A percentile compares a stretch with the other conserved stretches of the same genome.
Conservation (phyloP, 768 basidiomycete genomes). For the Termitomyces sp. region DNA sequence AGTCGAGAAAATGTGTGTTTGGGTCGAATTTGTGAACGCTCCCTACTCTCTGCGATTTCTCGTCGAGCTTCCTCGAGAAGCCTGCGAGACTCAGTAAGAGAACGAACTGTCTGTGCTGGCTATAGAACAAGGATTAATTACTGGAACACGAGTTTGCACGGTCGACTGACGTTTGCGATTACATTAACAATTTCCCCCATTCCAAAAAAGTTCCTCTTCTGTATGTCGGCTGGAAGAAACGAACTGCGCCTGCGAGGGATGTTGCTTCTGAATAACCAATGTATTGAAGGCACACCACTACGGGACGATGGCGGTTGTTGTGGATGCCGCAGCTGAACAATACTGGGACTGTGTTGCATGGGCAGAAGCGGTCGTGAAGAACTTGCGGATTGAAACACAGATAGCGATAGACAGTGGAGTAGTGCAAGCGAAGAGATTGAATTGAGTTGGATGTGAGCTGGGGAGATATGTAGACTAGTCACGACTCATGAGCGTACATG, state of each 20-base stretch:
- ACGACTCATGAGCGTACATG: slow-evolving; percentile 17
- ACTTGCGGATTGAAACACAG: slow-evolving; percentile 9
- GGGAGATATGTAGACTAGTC: slow-evolving; percentile 15
- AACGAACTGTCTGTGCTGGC: slow-evolving; percentile 78
- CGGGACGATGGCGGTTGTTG: slow-evolving; percentile 17
- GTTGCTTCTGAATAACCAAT: slow-evolving; percentile 76
- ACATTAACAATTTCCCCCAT: slow-evolving; percentile 77
- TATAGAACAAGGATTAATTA: slow-evolving; percentile 24
- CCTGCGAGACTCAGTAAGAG: slow-evolving; percentile 72
- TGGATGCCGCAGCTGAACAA: slow-evolving; percentile 24
- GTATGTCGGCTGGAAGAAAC: slow-evolving; percentile 54
- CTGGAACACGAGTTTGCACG: neutral
- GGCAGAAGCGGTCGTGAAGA: neutral
- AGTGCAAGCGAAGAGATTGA: slow-evolving; percentile 2
- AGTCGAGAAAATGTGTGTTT: slow-evolving; percentile 78
- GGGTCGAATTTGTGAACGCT: slow-evolving; percentile 60
- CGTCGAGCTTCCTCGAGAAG: slow-evolving; percentile 75
- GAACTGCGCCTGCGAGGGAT: slow-evolving; percentile 64
- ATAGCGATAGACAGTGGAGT: neutral
- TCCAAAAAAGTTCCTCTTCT: slow-evolving; percentile 74
- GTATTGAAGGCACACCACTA: slow-evolving; percentile 39
- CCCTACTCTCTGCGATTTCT: slow-evolving; percentile 68
- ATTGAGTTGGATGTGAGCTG: slow-evolving; percentile 8
- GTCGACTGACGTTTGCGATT: slow-evolving; percentile 59
- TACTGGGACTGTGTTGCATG: slow-evolving; percentile 19